A percentile compares a stretch with the other conserved stretches of the same genome.
phyloP scores from a whole-genome alignment of 2,329 filamentous ascomycete genomes.

The Trichoderma lentiforme region DNA sequence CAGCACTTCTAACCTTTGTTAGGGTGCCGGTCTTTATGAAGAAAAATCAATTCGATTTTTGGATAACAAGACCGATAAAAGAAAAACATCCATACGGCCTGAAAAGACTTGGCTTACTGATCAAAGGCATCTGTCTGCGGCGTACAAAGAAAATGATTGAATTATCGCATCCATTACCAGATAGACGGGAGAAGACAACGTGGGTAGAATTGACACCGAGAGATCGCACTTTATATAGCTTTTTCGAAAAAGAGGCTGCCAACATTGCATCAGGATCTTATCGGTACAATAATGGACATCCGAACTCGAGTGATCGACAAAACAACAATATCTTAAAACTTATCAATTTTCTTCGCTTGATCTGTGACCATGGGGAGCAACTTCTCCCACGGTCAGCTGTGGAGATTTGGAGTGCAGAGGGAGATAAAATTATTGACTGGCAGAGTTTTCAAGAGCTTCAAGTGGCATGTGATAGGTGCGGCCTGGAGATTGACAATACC shows the following conservation, averaged over 20 bases:
- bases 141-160: not conserved
- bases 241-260: not conserved
- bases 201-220: not conserved
- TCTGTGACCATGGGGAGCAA: not conserved
- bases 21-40: constrained; percentile 22
- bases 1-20: constrained; percentile 35
- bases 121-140: not conserved
- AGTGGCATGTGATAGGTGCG: not conserved
- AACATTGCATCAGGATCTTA: not conserved
- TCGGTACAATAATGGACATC: not conserved
- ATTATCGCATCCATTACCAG: not conserved
- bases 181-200: not conserved
- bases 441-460: not conserved
- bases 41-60: not conserved
- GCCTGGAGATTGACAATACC: not conserved
- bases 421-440: not conserved
- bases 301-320: no score
- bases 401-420: not conserved
- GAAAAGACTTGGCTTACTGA: not conserved
- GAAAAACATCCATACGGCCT: not conserved
- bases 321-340: not conserved
- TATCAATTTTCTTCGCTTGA: not conserved
- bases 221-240: not conserved
- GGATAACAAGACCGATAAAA: not conserved
- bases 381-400: not conserved